A percentile compares a stretch with the other conserved stretches of the same genome.
phyloP scores from a whole-genome alignment of 805 yeast genomes.

The Yarrowia divulgata region DNA sequence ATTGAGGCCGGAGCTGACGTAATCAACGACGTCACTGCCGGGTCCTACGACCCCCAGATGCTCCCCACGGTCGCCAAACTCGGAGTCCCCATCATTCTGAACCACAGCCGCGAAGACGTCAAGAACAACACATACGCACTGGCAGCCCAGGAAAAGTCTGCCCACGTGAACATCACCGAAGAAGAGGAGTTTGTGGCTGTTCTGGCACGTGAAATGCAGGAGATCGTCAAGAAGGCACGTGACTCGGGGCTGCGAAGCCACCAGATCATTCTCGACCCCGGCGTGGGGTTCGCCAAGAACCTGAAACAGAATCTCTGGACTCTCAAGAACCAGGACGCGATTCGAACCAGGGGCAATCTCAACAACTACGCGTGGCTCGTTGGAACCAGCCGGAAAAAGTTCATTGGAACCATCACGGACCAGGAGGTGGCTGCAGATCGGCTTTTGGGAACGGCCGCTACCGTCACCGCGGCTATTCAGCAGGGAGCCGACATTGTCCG shows the following conservation, averaged over 20 bases:
- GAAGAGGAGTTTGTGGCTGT: conserved; percentile 55
- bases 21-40: conserved; percentile 89
- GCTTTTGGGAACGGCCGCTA: conserved; percentile 76
- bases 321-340: conserved; percentile 54
- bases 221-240: conserved; percentile 63
- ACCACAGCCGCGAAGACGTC: conserved; percentile 83
- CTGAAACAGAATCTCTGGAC: conserved; percentile 71
- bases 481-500: conserved; percentile 81
- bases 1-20: conserved; percentile 85
- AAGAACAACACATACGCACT: conserved; percentile 70
- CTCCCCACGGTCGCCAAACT: conserved; percentile 71
- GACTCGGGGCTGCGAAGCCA: conserved; percentile 75
- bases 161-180: conserved; percentile 45
- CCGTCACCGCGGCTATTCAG: conserved; percentile 74
- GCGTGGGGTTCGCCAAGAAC: conserved; percentile 93
- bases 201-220: conserved; percentile 69
- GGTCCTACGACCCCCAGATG: conserved; percentile 70
- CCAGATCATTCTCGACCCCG: conserved; percentile 95
- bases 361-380: conserved; percentile 68
- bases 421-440: conserved; percentile 66
- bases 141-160: conserved; percentile 57
- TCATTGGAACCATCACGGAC: conserved; percentile 77
- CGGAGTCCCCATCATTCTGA: conserved; percentile 75
- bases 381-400: conserved; percentile 90
- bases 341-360: conserved; percentile 42